Conservation (phyloP, 2,329 filamentous ascomycete species). For the Colletotrichum viniferum region DNA sequence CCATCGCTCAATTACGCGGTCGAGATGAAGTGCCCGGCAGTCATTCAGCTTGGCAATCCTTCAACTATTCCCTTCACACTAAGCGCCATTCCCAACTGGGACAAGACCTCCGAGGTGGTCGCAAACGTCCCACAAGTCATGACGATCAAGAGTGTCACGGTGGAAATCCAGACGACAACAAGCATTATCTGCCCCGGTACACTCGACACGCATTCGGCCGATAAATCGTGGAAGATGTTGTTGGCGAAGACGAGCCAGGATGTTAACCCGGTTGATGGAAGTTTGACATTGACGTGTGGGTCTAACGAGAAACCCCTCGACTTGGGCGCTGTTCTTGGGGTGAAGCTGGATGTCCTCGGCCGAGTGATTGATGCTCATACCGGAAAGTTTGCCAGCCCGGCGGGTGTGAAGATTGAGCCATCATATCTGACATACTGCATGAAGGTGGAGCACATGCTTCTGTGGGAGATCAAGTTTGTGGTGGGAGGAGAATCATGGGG, state of each 20-base stretch:
- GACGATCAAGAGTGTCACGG: background rate
- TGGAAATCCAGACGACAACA: background rate
- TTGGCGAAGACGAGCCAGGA: background rate
- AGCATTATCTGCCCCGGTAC: background rate
- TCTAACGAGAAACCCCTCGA: background rate
- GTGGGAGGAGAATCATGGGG: background rate
- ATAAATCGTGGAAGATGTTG: background rate
- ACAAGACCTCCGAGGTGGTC: background rate
- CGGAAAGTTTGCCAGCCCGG: background rate
- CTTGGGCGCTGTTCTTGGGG: background rate
- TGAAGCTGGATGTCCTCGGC: background rate
- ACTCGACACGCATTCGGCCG: background rate
- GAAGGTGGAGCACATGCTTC: background rate
- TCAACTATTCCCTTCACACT: background rate
- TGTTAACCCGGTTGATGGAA: background rate
- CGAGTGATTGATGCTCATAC: background rate
- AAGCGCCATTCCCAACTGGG: background rate
- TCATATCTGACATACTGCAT: background rate
- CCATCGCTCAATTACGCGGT: slow-evolving; percentile 30
- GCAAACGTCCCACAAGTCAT: background rate
- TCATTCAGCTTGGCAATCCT: background rate
- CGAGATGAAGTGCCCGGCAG: background rate
- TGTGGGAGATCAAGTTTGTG: background rate
- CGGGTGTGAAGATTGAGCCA: background rate
- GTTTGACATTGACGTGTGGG: background rate